Conservation (phyloP, 73 alveolate species). For the Uronychia setigera region DNA sequence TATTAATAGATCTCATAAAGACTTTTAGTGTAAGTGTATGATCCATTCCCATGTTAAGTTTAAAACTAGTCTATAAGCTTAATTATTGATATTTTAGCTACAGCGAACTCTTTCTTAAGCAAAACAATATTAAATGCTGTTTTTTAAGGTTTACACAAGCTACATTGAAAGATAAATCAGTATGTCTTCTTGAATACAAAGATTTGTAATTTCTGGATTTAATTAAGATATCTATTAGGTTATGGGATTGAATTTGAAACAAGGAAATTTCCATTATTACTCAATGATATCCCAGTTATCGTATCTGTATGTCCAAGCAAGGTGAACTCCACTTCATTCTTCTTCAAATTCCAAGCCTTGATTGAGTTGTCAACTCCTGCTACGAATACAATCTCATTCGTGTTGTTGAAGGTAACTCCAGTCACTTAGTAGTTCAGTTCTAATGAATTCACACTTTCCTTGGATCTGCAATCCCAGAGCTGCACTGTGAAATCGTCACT, state of each 20-base stretch:
- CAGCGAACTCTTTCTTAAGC: too few species aligned
- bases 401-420: constrained; percentile 56
- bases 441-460: constrained; percentile 36
- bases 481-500: constrained; percentile 77
- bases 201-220: too few species aligned
- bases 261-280: constrained; percentile 82
- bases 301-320: constrained; percentile 93
- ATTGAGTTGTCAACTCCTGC: constrained; percentile 93
- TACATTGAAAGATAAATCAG: too few species aligned
- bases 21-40: too few species aligned
- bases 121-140: too few species aligned
- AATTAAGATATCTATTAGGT: constrained; percentile 75
- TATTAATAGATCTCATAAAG: too few species aligned
- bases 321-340: constrained; percentile 81
- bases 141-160: too few species aligned
- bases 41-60: too few species aligned
- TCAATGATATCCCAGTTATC: constrained; percentile 89
- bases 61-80: too few species aligned
- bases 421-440: constrained; percentile 73
- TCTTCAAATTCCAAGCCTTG: constrained; percentile 85
- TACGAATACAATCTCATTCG: constrained; percentile 80
- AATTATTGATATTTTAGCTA: too few species aligned
- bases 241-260: constrained; percentile 85
- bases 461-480: constrained; percentile 75
- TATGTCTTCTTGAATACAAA: too few species aligned